A percentile compares a stretch with the other conserved stretches of the same genome.
Conservation (phyloP, 345 rosid genomes). For the Garcia nutans region DNA sequence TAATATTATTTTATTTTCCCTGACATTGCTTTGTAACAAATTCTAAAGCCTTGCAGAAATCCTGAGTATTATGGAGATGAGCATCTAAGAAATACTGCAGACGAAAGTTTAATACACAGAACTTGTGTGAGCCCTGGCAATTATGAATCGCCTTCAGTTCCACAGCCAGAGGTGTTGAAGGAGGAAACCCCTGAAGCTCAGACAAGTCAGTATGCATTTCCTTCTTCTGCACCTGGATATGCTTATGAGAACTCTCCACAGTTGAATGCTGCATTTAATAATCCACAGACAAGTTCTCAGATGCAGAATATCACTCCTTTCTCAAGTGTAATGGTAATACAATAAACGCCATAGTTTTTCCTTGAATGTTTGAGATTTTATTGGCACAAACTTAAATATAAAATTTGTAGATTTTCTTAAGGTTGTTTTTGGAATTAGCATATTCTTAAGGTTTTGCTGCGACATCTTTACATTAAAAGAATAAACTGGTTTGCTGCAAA, state of each 20-base stretch:
- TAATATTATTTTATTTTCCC: neutral
- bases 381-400: neutral
- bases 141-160: conserved; percentile 60
- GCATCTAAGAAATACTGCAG: conserved; percentile 53
- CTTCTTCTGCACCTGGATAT: conserved; percentile 65
- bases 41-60: conserved; percentile 43
- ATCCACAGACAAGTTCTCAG: conserved; percentile 60
- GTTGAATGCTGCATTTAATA: conserved; percentile 54
- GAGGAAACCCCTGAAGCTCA: conserved; percentile 62
- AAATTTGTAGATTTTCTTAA: neutral
- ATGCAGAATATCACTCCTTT: conserved; percentile 65
- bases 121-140: conserved; percentile 44
- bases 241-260: conserved; percentile 63
- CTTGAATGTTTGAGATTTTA: neutral
- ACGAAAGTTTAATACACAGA: conserved; percentile 54
- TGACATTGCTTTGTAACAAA: neutral
- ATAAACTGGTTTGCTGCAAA: neutral
- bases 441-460: neutral
- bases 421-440: no score
- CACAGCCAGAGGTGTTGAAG: conserved; percentile 61
- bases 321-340: conserved; percentile 75
- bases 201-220: conserved; percentile 67
- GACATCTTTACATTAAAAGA: neutral
- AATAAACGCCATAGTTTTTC: neutral
- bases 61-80: conserved; percentile 72